A percentile compares a stretch with the other conserved stretches of the same genome.
These are phyloP conservation scores for Schizophyllum amplum DNA, from an alignment of 1,284 basidiomycete genomes.

Conservation along the genomic window DNA sequence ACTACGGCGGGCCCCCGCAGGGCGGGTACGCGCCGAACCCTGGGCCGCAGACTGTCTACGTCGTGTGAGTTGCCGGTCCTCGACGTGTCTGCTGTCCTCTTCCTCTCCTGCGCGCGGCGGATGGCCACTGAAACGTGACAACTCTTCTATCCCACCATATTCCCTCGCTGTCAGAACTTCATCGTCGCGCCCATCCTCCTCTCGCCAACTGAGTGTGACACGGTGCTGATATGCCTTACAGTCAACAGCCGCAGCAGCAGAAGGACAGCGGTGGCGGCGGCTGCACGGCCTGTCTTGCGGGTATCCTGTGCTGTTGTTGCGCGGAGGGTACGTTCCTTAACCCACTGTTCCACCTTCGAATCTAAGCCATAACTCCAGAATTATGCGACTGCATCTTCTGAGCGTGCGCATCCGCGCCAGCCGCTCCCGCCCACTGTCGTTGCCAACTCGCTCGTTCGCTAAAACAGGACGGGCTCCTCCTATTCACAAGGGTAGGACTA, in stretches of 20 bases:
- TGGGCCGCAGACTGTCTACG: conserved; percentile 65
- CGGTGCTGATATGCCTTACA: conserved; percentile 16
- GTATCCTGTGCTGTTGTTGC: conserved; percentile 68
- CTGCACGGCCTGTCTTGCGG: conserved; percentile 67
- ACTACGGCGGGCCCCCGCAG: conserved; percentile 39
- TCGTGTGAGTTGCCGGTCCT: no score
- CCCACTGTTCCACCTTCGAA: not conserved
- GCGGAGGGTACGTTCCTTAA: conserved; percentile 51
- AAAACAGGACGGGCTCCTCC: not conserved
- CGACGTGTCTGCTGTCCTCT: no score
- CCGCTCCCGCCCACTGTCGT: not conserved
- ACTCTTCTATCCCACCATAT: conserved; percentile 17
- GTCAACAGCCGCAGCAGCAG: conserved; percentile 45
- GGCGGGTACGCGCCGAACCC: conserved; percentile 61
- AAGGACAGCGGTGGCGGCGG: conserved; percentile 34
- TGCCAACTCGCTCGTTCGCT: not conserved
- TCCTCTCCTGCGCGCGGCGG: no score
- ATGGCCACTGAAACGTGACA: no score
- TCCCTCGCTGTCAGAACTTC: not conserved
- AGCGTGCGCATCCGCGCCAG: not conserved
- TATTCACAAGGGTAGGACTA: not conserved
- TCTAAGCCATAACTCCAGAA: not conserved
- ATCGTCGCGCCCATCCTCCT: not conserved
- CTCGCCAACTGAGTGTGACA: no score
- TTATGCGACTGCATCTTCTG: not conserved